A percentile compares a stretch with the other conserved stretches of the same genome.
These are phyloP conservation scores for Neostapfia colusana DNA, from an alignment of 176 grass and related monocot genomes.

Conservation along the genomic window DNA sequence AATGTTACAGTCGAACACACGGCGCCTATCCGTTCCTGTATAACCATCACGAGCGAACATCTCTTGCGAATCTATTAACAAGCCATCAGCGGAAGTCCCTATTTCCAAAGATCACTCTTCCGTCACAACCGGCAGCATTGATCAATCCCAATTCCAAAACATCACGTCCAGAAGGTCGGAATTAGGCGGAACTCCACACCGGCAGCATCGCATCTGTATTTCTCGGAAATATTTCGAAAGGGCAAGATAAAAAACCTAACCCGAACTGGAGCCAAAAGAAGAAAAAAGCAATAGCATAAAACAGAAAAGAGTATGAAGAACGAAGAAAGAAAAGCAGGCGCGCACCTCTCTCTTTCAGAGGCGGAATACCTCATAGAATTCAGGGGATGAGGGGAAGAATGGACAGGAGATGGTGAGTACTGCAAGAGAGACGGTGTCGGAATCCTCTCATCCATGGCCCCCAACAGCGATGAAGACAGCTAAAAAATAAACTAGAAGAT, in stretches of 20 bases:
- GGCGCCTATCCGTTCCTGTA: neutral
- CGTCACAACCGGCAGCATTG: slow-evolving; percentile 39
- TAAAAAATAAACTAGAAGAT: too few species aligned
- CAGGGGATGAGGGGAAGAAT: slow-evolving; percentile 80
- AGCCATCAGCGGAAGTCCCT: slow-evolving; percentile 31
- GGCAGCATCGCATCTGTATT: slow-evolving; percentile 50
- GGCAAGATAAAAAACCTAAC: slow-evolving; percentile 43
- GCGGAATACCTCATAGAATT: slow-evolving; percentile 86
- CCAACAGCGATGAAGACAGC: slow-evolving; percentile 26
- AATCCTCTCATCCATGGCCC: slow-evolving; percentile 88
- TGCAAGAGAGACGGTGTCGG: slow-evolving; percentile 73
- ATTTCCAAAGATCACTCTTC: slow-evolving; percentile 43
- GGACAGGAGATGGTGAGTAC: slow-evolving; percentile 82
- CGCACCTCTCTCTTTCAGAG: slow-evolving; percentile 93
- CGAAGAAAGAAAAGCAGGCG: slow-evolving; percentile 26
- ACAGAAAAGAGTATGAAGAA: slow-evolving; percentile 9
- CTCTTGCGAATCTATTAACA: slow-evolving; percentile 31
- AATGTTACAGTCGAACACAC: slow-evolving; percentile 40
- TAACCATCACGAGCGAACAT: slow-evolving; percentile 1
- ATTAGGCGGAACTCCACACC: too few species aligned
- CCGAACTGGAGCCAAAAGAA: slow-evolving; percentile 24
- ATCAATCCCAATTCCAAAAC: slow-evolving; percentile 34
- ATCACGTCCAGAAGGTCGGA: slow-evolving; percentile 35
- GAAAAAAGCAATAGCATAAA: slow-evolving; percentile 27
- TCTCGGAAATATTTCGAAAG: slow-evolving; percentile 42